Evolutionary conservation across 768 basidiomycete species (phyloP).

Genomic region (Dentipellis fragilis): DNA sequence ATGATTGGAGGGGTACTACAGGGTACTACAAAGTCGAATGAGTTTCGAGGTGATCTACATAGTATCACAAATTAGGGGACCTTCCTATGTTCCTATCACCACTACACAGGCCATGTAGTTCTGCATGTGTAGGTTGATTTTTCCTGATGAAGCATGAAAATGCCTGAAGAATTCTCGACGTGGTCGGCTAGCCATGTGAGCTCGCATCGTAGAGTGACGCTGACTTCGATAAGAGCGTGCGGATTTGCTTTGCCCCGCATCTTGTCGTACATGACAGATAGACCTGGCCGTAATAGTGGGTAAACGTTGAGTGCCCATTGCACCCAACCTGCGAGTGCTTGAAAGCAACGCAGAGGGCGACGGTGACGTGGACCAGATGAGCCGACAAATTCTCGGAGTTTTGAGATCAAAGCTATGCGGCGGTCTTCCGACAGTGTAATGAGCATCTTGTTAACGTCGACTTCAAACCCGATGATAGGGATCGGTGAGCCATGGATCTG

Average conservation of each 20-base stretch:
- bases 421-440: conserved; percentile 22
- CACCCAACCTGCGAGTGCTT: too few relatives aligned
- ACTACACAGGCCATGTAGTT: too few relatives aligned
- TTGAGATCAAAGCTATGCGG: not conserved
- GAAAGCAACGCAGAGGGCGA: not conserved
- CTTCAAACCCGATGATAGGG: conserved; percentile 21
- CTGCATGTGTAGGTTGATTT: too few relatives aligned
- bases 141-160: conserved; percentile 12
- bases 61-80: too few relatives aligned
- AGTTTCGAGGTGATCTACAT: too few relatives aligned
- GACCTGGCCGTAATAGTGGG: conserved; percentile 20
- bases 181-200: conserved; percentile 24
- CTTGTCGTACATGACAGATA: conserved; percentile 23
- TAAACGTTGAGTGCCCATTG: conserved; percentile 26
- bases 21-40: too few relatives aligned
- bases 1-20: too few relatives aligned
- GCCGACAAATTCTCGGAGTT: not conserved
- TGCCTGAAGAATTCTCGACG: not conserved
- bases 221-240: conserved; percentile 18
- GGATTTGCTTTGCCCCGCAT: conserved; percentile 17
- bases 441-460: conserved; percentile 27
- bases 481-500: conserved; percentile 23
- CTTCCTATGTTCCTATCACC: too few relatives aligned
- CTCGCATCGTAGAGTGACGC: conserved; percentile 18
- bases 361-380: not conserved